phyloP scores from a whole-genome alignment of 2,329 filamentous ascomycete genomes.

The Diaporthe citriasiana region DNA sequence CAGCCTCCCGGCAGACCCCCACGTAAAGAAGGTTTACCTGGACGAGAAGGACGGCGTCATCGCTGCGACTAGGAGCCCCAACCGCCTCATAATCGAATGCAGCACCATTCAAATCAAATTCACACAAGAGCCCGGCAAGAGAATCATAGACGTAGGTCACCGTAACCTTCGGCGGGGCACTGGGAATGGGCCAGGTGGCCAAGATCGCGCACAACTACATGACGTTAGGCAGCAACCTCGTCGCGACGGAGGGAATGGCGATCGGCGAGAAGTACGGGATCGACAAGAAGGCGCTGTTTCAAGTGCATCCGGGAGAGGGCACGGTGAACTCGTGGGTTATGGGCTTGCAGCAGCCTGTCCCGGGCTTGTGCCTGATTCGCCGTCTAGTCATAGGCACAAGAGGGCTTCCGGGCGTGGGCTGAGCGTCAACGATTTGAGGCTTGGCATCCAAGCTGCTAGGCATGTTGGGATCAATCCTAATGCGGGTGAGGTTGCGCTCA shows the following conservation, averaged over 20 bases:
- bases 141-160: neutral
- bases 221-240: neutral
- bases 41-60: neutral
- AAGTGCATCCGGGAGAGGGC: neutral
- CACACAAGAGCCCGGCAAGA: neutral
- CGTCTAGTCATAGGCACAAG: neutral
- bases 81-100: neutral
- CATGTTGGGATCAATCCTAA: neutral
- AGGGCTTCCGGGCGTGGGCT: neutral
- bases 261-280: neutral
- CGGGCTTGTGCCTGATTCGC: neutral
- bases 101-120: neutral
- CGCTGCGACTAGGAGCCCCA: neutral
- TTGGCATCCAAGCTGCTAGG: neutral
- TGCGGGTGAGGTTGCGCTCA: neutral
- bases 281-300: neutral
- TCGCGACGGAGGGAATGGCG: neutral
- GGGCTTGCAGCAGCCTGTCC: neutral
- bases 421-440: neutral
- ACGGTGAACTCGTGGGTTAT: neutral
- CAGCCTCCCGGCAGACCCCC: neutral
- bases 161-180: neutral
- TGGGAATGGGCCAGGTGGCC: neutral
- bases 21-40: neutral
- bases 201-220: neutral